Conservation (phyloP, 805 yeast genomes). For the Metschnikowia dekortorum region DNA sequence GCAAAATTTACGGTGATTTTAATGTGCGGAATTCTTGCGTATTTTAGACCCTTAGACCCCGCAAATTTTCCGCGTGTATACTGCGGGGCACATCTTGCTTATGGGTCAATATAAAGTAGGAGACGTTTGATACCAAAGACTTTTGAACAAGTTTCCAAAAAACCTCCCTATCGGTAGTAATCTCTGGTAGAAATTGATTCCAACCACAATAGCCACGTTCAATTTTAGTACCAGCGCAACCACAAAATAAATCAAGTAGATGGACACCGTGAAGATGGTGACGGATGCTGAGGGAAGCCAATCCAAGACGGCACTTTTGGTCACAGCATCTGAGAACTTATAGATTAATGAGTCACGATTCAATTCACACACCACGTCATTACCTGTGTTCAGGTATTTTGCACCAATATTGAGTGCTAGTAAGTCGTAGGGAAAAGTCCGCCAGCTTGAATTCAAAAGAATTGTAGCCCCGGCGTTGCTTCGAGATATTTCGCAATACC, state of each 20-base stretch:
- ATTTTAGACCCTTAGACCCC: not conserved
- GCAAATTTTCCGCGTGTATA: slow-evolving; percentile 3
- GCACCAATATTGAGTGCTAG: slow-evolving; percentile 4
- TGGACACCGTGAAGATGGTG: slow-evolving; percentile 8
- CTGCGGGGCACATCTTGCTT: not conserved
- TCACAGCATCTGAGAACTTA: slow-evolving; percentile 12
- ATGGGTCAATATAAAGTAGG: not conserved
- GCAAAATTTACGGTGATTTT: not conserved
- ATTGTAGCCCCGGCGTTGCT: not conserved
- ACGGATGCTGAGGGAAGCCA: slow-evolving; percentile 7
- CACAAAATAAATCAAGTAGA: slow-evolving; percentile 13
- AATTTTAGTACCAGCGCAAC: slow-evolving; percentile 13
- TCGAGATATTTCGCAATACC: slow-evolving; percentile 6
- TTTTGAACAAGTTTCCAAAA: not conserved
- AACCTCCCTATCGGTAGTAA: not conserved
- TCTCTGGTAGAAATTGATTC: not conserved
- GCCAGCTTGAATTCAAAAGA: slow-evolving; percentile 7
- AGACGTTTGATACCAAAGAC: not conserved
- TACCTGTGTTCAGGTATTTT: not conserved
- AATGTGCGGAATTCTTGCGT: not conserved
- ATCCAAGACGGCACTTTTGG: slow-evolving; percentile 3
- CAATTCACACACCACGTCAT: slow-evolving; percentile 5
- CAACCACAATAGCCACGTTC: slow-evolving; percentile 8
- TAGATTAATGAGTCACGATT: slow-evolving; percentile 11
- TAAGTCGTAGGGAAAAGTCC: slow-evolving; percentile 16